phyloP scores from a whole-genome alignment of 805 yeast genomes.

The Wickerhamiella azyma region DNA sequence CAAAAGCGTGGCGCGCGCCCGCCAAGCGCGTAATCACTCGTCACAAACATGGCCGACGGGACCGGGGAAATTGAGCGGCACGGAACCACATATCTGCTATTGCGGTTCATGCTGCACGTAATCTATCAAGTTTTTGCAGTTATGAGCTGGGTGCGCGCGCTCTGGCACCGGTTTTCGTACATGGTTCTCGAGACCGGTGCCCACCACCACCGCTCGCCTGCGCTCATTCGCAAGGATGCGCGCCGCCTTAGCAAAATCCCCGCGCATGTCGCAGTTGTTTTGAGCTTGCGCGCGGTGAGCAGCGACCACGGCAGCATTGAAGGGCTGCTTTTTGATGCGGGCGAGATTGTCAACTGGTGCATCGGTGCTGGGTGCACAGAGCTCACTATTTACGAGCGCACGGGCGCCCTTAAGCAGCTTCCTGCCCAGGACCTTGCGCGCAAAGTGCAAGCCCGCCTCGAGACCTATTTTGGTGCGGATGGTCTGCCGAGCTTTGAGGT shows the following conservation, averaged over 20 bases:
- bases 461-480: constrained; percentile 59
- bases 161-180: constrained; percentile 14
- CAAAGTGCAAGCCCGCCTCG: constrained; percentile 44
- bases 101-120: not conserved
- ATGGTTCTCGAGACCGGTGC: constrained; percentile 13
- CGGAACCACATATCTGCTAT: not conserved
- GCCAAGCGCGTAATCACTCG: not conserved
- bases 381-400: constrained; percentile 94
- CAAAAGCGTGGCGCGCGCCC: not conserved
- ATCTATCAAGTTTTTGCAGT: not conserved
- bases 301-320: constrained; percentile 84
- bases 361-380: constrained; percentile 91
- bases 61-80: not conserved
- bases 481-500: constrained; percentile 35
- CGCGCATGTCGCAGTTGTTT: constrained; percentile 56
- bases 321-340: constrained; percentile 61
- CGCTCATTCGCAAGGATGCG: constrained; percentile 73
- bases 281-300: constrained; percentile 57
- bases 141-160: not conserved
- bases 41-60: not conserved
- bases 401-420: constrained; percentile 29
- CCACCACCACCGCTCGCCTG: constrained; percentile 42
- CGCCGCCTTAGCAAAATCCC: constrained; percentile 64
- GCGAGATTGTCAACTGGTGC: constrained; percentile 77
- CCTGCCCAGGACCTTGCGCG: constrained; percentile 33